Percentiles rank a stretch among this genome's conserved stretches.
These are phyloP conservation scores for Talaromyces piceae DNA, from an alignment of 2,329 filamentous ascomycete species.

Conservation along the genomic window DNA sequence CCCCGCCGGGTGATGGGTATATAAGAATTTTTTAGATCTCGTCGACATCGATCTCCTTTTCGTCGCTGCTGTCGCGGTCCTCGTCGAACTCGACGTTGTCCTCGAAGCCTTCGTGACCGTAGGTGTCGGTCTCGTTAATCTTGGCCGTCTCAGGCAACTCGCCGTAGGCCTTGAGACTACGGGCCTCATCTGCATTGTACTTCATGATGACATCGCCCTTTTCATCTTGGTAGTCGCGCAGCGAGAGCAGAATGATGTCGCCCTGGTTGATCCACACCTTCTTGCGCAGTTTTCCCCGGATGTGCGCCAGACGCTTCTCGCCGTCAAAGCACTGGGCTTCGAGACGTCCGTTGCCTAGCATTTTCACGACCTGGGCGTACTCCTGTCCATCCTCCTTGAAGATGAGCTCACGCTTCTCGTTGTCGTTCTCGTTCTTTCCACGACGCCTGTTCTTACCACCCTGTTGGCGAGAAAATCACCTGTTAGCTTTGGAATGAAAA, in stretches of 20 bases:
- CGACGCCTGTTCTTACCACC: constrained; percentile 97
- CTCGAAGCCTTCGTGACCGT: constrained; percentile 82
- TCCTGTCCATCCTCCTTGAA: constrained; percentile 99
- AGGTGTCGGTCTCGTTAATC: constrained; percentile 98
- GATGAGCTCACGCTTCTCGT: constrained; percentile 95
- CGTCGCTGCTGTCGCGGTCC: constrained; percentile 62
- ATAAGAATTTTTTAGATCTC: constrained; percentile 61
- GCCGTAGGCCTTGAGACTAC: constrained; percentile 91
- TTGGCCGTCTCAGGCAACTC: constrained; percentile 95
- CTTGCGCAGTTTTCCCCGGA: constrained; percentile 95
- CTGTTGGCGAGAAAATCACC: constrained; percentile 41
- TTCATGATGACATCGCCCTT: constrained; percentile 92
- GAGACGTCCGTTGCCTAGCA: constrained; percentile 90
- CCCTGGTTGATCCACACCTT: constrained; percentile 99
- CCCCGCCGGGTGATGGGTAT: constrained; percentile 14
- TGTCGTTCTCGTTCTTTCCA: constrained; percentile 99
- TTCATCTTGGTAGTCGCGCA: constrained; percentile 89
- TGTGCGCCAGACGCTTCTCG: constrained; percentile 74
- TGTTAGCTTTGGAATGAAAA: constrained; percentile 14
- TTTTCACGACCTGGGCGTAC: constrained; percentile 85
- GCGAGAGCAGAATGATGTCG: constrained; percentile 81
- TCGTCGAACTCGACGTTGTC: constrained; percentile 99
- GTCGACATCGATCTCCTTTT: constrained; percentile 87
- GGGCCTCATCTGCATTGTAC: constrained; percentile 92
- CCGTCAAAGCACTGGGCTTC: constrained; percentile 95